Evolutionary conservation across 1,284 basidiomycete species (phyloP), one percentile per base, ranked within the genome.

Genomic region (Golubevia sp.): DNA sequence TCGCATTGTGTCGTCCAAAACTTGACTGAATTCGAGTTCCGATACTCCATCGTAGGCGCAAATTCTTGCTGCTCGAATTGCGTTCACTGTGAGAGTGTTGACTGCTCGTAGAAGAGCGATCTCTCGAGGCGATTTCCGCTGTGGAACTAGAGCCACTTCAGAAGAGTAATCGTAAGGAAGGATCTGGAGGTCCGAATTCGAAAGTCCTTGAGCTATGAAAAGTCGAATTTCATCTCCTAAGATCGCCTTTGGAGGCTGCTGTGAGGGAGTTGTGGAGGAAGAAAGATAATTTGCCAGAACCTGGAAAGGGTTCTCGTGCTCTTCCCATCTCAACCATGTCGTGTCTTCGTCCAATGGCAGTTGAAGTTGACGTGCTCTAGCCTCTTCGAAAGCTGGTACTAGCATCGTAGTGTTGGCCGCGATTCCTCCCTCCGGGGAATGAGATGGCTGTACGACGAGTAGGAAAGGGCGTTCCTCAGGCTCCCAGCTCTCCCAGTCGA

Each of bases 321-420:
- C 58, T 15, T 50, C 25, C 58, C 58, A 59, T 23, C 24, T 20
- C 8, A 59, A 38, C 23, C 48, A 50, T 15, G 49, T 59, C 34
- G 49, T 44, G 13, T 50, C 48, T 2, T 25, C 3, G 5, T 21
- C 50, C 23, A 51, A 51, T 23, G 58, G 58, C 20, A 59, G 50
- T 13, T 24, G 15, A 1, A 59, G 49, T n/a, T 26, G 50, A 21
- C 55, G 30, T 13, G 58, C 58, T 23, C 58, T 51, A 44, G 23
- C 50, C 38, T 54, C 51, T 34, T 59, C 58, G 24, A 59, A 59
- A 13, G 48, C 25, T 21, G 58, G 58, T 0, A 54, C 55, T n/a
- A 59, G 24, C 15, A 59, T 59, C 11, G 58, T 51, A 44, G 34
- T 50, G 13, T 26, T 53, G 0, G 58, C 48, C 13, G 2, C 6